These are phyloP conservation scores for Russula olivacea DNA, from an alignment of 768 basidiomycete species.

Conservation along the genomic window DNA sequence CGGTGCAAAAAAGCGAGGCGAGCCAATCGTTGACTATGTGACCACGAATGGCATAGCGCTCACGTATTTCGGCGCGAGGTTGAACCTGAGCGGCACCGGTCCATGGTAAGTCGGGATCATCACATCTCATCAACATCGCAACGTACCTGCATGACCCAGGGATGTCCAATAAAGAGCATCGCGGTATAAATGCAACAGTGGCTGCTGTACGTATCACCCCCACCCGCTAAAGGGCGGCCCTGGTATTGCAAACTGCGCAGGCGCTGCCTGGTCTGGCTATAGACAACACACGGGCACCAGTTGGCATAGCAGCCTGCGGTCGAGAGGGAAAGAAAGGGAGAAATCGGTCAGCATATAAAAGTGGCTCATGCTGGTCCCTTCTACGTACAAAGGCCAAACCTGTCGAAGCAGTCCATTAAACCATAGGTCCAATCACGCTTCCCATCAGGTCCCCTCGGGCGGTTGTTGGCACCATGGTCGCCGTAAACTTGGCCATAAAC, in stretches of 20 bases:
- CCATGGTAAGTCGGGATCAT: not conserved
- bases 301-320: conserved; percentile 33
- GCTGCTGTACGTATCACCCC: conserved; percentile 33
- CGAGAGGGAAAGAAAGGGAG: not conserved
- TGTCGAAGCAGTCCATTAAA: conserved; percentile 26
- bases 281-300: conserved; percentile 41
- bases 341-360: not conserved
- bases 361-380: not conserved
- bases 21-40: conserved; percentile 38
- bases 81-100: conserved; percentile 24
- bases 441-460: conserved; percentile 29
- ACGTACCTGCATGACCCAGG: conserved; percentile 40
- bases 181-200: conserved; percentile 38
- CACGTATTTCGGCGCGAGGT: conserved; percentile 36
- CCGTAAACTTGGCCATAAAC: not conserved
- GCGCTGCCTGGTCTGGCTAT: conserved; percentile 38
- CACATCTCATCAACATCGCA: not conserved
- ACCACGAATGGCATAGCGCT: conserved; percentile 44
- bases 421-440: conserved; percentile 33
- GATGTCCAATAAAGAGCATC: conserved; percentile 26
- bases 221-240: conserved; percentile 36
- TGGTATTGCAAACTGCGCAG: conserved; percentile 35
- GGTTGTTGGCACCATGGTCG: conserved; percentile 27
- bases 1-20: conserved; percentile 38
- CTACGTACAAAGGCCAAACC: not conserved